phyloP scores from a whole-genome alignment of 1,139 yeast species.

The Scheffersomyces illinoinensis region DNA sequence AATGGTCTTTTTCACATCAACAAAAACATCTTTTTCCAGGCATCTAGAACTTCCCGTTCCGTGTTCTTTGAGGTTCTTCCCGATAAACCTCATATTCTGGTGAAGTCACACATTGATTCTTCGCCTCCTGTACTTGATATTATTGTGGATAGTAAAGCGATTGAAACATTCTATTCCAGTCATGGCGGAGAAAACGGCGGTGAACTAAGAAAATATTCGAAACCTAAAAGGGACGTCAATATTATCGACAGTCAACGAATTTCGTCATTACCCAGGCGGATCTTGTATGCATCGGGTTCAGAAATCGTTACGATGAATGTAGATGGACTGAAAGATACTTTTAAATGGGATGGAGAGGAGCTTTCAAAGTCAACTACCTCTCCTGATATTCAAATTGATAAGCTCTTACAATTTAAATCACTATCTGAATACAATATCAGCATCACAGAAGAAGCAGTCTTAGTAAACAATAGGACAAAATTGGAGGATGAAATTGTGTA shows the following conservation, averaged over 20 bases:
- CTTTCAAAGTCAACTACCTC: not conserved
- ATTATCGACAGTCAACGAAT: not conserved
- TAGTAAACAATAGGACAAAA: not conserved
- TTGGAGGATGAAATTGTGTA: not conserved
- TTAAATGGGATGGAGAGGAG: not conserved
- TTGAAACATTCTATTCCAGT: conserved; percentile 24
- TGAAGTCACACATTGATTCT: conserved; percentile 22
- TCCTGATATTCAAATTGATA: not conserved
- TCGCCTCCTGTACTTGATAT: conserved; percentile 41
- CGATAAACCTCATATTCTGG: conserved; percentile 27
- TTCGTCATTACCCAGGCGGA: not conserved
- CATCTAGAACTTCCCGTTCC: conserved; percentile 36
- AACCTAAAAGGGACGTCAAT: not conserved
- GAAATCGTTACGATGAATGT: not conserved
- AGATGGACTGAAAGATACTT: not conserved
- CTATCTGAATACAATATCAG: not conserved
- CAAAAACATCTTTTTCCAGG: conserved; percentile 31
- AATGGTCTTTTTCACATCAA: conserved; percentile 28
- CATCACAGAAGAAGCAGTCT: not conserved
- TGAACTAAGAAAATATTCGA: conserved; percentile 23
- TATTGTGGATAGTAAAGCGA: conserved; percentile 1
- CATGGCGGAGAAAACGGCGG: conserved; percentile 45
- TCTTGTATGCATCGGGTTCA: not conserved
- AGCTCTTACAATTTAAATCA: not conserved
- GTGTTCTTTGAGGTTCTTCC: conserved; percentile 32